Percentiles rank a stretch among this genome's conserved stretches.
These are phyloP conservation scores for Rosa rugosa DNA, from an alignment of 306 rosid species.

Conservation along the genomic window DNA sequence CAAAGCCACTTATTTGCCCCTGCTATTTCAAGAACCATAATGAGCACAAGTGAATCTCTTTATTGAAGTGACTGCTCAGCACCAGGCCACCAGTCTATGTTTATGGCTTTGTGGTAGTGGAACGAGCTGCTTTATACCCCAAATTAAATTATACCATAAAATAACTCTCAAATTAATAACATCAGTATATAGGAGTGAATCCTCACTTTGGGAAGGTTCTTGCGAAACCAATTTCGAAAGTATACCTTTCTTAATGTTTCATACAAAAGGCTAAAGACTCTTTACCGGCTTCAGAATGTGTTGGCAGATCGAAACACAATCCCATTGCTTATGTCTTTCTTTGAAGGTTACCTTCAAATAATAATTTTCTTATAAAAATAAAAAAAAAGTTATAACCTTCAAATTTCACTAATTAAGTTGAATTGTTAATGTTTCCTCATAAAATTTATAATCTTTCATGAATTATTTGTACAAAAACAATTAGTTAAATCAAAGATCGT, in stretches of 20 bases:
- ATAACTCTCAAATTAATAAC: neutral
- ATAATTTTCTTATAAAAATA: too few species aligned
- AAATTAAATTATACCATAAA: slow-evolving; percentile 8
- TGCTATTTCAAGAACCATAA: slow-evolving; percentile 21
- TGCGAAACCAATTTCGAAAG: slow-evolving; percentile 18
- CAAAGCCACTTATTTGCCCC: slow-evolving; percentile 14
- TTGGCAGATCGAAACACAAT: neutral
- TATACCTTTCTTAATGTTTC: slow-evolving; percentile 15
- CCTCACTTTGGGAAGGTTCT: slow-evolving; percentile 37
- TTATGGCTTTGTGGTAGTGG: slow-evolving; percentile 23
- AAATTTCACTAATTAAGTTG: too few species aligned
- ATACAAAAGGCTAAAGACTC: neutral
- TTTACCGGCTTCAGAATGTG: slow-evolving; percentile 9
- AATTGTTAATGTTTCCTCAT: too few species aligned
- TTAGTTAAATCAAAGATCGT: too few species aligned
- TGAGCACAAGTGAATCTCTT: slow-evolving; percentile 30
- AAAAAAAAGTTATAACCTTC: too few species aligned
- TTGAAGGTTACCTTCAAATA: too few species aligned
- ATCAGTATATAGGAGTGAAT: slow-evolving; percentile 3
- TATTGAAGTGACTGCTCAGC: slow-evolving; percentile 46
- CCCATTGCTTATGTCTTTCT: too few species aligned
- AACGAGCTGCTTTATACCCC: slow-evolving; percentile 49
- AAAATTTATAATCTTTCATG: too few species aligned
- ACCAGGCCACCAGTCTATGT: slow-evolving; percentile 25
- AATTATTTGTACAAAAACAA: too few species aligned